Conservation (phyloP, 768 basidiomycete species). For the Mycena belliarum region DNA sequence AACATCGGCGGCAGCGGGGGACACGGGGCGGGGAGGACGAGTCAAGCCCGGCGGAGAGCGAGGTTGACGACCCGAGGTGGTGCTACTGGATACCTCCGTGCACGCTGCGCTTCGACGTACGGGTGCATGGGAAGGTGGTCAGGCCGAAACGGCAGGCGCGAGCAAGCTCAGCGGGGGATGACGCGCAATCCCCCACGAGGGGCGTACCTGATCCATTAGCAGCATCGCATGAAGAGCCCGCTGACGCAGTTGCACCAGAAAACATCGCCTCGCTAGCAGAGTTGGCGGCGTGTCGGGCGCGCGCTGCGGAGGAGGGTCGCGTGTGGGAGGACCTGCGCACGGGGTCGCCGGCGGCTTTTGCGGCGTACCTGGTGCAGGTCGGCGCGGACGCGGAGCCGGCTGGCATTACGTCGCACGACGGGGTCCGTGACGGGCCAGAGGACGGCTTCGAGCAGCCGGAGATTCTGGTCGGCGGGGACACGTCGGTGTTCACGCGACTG, state of each 20-base stretch:
- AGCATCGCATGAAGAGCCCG: not conserved
- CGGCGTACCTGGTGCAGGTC: not conserved
- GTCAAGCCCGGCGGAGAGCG: too few relatives aligned
- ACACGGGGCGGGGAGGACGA: not conserved
- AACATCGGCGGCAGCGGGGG: not conserved
- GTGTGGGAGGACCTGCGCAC: too few relatives aligned
- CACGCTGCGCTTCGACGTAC: not conserved
- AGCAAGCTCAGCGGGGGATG: not conserved
- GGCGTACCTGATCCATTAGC: not conserved
- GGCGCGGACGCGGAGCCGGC: conserved; percentile 8
- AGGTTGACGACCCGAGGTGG: not conserved
- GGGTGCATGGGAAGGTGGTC: not conserved
- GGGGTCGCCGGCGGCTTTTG: not conserved
- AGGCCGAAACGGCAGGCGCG: not conserved
- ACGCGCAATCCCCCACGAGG: conserved; percentile 6
- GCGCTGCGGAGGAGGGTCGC: not conserved
- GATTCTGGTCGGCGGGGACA: too few relatives aligned
- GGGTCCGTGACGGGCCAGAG: too few relatives aligned
- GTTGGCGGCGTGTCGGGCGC: not conserved
- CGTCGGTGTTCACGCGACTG: too few relatives aligned
- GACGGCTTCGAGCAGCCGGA: too few relatives aligned
- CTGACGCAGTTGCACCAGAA: not conserved
- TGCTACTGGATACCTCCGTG: not conserved
- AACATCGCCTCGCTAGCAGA: not conserved
- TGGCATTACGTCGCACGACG: too few relatives aligned